These are phyloP conservation scores for Aspergillus thermomutatus DNA, from an alignment of 2,329 filamentous ascomycete species.

Conservation along the genomic window DNA sequence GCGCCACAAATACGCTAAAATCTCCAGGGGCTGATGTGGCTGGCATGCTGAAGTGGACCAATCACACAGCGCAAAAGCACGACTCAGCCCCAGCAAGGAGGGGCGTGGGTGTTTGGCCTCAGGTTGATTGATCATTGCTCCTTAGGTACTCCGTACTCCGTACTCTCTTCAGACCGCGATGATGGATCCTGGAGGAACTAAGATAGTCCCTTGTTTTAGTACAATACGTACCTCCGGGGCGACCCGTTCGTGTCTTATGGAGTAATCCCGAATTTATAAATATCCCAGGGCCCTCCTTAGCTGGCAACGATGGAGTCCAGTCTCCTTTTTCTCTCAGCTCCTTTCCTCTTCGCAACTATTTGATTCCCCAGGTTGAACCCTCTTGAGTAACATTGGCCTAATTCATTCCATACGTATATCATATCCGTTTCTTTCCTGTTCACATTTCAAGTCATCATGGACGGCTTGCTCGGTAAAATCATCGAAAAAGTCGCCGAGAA, in stretches of 20 bases:
- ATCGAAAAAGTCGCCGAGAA: constrained; percentile 24
- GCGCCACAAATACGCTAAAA: neutral
- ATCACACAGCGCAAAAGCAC: neutral
- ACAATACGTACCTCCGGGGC: too few species aligned
- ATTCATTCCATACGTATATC: neutral
- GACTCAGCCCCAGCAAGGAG: neutral
- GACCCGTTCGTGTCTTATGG: too few species aligned
- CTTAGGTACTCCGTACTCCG: too few species aligned
- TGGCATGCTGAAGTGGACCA: neutral
- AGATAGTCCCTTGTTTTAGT: neutral
- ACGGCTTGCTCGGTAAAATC: constrained; percentile 26
- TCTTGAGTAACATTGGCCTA: too few species aligned
- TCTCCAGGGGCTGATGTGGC: neutral
- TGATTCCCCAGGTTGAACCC: too few species aligned
- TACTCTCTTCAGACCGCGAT: too few species aligned
- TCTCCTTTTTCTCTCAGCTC: neutral
- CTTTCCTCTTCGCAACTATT: neutral
- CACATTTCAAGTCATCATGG: constrained; percentile 13
- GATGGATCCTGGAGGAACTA: neutral
- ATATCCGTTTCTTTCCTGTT: neutral
- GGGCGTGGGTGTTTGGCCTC: neutral
- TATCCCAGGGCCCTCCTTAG: neutral
- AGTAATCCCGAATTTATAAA: too few species aligned
- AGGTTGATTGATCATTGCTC: too few species aligned
- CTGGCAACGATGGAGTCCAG: neutral